phyloP scores from a whole-genome alignment of 2,329 filamentous ascomycete genomes.

The Botrytis hyacinthi region DNA sequence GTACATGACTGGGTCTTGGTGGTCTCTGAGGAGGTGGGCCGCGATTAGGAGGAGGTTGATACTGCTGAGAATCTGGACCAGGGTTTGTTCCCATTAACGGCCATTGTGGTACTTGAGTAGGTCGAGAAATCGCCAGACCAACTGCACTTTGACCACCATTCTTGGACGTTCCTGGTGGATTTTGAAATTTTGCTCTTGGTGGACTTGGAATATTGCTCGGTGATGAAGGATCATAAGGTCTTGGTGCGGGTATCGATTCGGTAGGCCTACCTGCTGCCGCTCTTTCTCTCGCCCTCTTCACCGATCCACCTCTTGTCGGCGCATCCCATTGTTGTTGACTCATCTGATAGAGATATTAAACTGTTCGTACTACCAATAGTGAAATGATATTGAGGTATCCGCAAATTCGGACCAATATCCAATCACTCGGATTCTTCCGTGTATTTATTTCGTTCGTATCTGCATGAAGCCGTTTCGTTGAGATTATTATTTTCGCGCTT shows the following conservation, averaged over 20 bases:
- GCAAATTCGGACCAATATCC: constrained; percentile 27
- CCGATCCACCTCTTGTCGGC: constrained; percentile 42
- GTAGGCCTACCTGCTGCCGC: constrained; percentile 45
- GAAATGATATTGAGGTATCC: constrained; percentile 26
- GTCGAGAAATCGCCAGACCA: constrained; percentile 49
- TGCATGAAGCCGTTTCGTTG: constrained; percentile 36
- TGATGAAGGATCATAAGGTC: constrained; percentile 27
- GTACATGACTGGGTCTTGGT: constrained; percentile 58
- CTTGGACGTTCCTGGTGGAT: constrained; percentile 29
- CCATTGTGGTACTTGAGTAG: constrained; percentile 53
- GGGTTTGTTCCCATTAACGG: constrained; percentile 43
- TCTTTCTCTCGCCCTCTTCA: constrained; percentile 54
- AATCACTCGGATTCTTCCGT: constrained; percentile 26
- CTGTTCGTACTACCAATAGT: constrained; percentile 9
- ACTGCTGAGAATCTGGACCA: constrained; percentile 40
- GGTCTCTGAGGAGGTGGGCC: constrained; percentile 56
- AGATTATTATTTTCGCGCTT: background rate
- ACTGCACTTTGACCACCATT: constrained; percentile 30
- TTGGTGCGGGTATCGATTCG: constrained; percentile 31
- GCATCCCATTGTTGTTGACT: constrained; percentile 35
- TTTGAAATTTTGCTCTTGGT: constrained; percentile 29
- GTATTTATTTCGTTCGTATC: constrained; percentile 34
- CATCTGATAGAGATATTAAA: constrained; percentile 29
- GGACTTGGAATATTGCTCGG: constrained; percentile 24
- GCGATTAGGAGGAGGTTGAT: constrained; percentile 51